These are phyloP conservation scores for Coemansia pectinata DNA, from an alignment of 192 early-diverging fungal genomes.

Conservation along the genomic window DNA sequence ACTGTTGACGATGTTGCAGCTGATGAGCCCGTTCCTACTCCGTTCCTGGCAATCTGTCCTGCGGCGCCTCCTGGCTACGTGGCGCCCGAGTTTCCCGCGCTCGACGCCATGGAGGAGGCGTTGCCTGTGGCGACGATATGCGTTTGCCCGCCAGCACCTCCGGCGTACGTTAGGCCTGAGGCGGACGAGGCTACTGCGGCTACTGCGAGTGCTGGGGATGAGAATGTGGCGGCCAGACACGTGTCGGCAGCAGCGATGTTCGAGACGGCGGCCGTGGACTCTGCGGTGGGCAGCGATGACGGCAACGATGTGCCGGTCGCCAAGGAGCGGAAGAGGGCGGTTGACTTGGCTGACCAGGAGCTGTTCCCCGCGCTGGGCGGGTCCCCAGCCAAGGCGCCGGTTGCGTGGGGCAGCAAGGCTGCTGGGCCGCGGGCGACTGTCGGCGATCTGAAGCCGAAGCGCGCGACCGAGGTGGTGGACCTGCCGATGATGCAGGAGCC, in stretches of 20 bases:
- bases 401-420: conserved; percentile 46
- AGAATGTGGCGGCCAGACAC: not conserved
- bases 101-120: not conserved
- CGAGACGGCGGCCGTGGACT: conserved; percentile 25
- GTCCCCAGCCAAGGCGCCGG: conserved; percentile 24
- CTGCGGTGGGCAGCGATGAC: conserved; percentile 33
- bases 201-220: not conserved
- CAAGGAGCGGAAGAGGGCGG: not conserved
- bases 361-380: conserved; percentile 76
- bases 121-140: not conserved
- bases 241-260: conserved; percentile 16
- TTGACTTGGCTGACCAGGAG: conserved; percentile 46
- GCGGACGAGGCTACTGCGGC: not conserved
- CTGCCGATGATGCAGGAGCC: conserved; percentile 45
- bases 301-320: not conserved
- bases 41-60: not conserved
- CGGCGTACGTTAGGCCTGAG: not conserved
- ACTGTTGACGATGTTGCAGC: not conserved
- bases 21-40: not conserved
- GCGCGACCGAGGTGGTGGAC: conserved; percentile 61
- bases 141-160: not conserved
- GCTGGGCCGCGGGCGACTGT: conserved; percentile 29
- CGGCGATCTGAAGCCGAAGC: conserved; percentile 39
- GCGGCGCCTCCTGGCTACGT: not conserved
- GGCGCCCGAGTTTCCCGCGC: not conserved